phyloP scores from a whole-genome alignment of 352 stramenopile species.

The Phytopythium helicoides region DNA sequence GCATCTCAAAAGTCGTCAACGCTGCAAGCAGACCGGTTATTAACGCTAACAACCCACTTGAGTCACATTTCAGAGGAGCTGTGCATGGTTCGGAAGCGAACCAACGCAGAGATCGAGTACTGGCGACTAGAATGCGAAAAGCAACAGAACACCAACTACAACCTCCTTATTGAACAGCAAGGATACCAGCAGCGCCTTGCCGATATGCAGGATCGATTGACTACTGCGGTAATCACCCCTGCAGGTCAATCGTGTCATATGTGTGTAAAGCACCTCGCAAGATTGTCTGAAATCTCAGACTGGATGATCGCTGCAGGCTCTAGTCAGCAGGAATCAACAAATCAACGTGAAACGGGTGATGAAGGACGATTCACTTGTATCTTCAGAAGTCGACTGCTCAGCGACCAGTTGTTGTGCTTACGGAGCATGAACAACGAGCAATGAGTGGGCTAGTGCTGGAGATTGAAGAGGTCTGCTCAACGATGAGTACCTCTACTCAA shows the following conservation, averaged over 20 bases:
- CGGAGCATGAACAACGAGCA: conserved; percentile 31
- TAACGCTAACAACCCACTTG: conserved; percentile 66
- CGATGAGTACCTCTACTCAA: conserved; percentile 16
- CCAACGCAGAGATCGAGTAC: conserved; percentile 53
- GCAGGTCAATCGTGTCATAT: conserved; percentile 22
- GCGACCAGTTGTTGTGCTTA: conserved; percentile 14
- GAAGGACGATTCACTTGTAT: conserved; percentile 6
- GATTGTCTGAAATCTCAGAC: conserved; percentile 45
- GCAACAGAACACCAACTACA: conserved; percentile 49
- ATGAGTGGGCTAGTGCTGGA: conserved; percentile 41
- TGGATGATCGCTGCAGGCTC: conserved; percentile 16
- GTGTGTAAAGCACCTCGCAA: conserved; percentile 56
- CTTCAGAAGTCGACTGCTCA: not conserved
- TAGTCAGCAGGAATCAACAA: conserved; percentile 4
- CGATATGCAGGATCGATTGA: conserved; percentile 13
- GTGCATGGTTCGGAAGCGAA: conserved; percentile 61
- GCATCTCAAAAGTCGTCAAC: conserved; percentile 48
- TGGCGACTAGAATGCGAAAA: conserved; percentile 74
- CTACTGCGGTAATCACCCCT: not conserved
- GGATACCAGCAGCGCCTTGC: conserved; percentile 28
- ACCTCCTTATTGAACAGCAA: conserved; percentile 29
- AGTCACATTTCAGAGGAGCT: conserved; percentile 66
- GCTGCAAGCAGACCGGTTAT: conserved; percentile 52
- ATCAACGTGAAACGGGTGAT: conserved; percentile 2
- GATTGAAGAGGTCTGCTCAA: conserved; percentile 42